Conservation (phyloP, 2,329 filamentous ascomycete species). For the Fusarium verticillioides region DNA sequence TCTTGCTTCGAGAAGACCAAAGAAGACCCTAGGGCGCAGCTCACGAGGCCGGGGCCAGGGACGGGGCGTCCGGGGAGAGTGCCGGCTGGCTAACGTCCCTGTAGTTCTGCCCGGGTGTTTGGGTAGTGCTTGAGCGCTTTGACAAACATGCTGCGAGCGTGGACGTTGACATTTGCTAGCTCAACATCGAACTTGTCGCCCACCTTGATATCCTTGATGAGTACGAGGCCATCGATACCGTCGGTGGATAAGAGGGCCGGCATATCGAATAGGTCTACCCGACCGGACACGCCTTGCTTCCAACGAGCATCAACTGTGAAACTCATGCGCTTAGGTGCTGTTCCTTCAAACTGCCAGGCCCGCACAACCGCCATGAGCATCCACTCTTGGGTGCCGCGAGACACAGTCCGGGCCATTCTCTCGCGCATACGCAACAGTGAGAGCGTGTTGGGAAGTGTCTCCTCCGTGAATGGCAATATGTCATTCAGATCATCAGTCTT, state of each 20-base stretch:
- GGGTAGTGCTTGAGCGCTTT: slow-evolving; percentile 51
- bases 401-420: slow-evolving; percentile 59
- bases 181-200: slow-evolving; percentile 68
- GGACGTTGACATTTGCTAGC: slow-evolving; percentile 64
- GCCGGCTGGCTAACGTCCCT: slow-evolving; percentile 19
- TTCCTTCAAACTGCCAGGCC: slow-evolving; percentile 66
- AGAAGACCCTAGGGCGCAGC: slow-evolving; percentile 19
- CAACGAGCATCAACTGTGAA: slow-evolving; percentile 58
- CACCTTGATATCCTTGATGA: slow-evolving; percentile 56
- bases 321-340: slow-evolving; percentile 59
- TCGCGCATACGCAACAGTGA: slow-evolving; percentile 64
- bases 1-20: not conserved
- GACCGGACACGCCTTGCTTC: slow-evolving; percentile 51
- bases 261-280: slow-evolving; percentile 63
- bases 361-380: slow-evolving; percentile 69
- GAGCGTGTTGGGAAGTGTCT: slow-evolving; percentile 57
- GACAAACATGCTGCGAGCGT: slow-evolving; percentile 57
- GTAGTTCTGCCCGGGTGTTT: not conserved
- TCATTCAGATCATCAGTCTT: slow-evolving; percentile 44
- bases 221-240: slow-evolving; percentile 51
- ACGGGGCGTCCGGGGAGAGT: slow-evolving; percentile 25
- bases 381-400: slow-evolving; percentile 62
- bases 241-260: slow-evolving; percentile 54
- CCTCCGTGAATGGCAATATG: slow-evolving; percentile 59
- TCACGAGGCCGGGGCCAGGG: slow-evolving; percentile 31